Evolutionary conservation across 106 monocot species (phyloP), one percentile per base, ranked within the genome.

Genomic region (Platanthera zijinensis): DNA sequence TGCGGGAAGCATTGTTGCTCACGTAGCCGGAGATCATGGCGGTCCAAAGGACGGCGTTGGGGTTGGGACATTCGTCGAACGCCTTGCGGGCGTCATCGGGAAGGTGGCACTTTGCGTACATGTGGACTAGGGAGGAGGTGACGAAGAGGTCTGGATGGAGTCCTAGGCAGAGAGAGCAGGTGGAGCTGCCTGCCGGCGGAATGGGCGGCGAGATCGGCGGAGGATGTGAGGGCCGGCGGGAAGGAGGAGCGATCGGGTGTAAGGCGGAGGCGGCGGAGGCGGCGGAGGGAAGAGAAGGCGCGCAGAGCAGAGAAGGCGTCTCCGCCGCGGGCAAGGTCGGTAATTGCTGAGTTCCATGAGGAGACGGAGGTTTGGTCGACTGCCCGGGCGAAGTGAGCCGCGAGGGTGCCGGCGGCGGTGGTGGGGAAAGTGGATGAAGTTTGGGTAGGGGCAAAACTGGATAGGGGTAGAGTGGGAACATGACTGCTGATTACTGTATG

Each of bases 291-390:
- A 71, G 82, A 73, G 85, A 92, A 95, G 57, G 95, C 84, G 22
- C 61, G 61, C 57, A 95, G 85, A 21, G 95, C 82, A 3, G 78
- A 84, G 61, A 9, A 0, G 62, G 78, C 68, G 64, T 92, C 82
- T 68, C 89, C 89, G 77, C 85, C 77, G 52, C 83, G 78, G 72
- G 86, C 80, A 74, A 95, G 88, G 56, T 92, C 90, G 78, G 89
- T 78, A 80, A 95, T 92, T 57, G 84, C 84, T 74, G 84, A 49
- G 79, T 84, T 86, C 95, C 95, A 95, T 63, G 95, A 92, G 52
- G 74, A 25, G 79, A 83, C 69, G 50, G 92, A 88, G 84, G 75
- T 76, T 18, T 59, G 53, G 59, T 86, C 77, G 75, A 92, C 76
- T 64, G 80, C 63, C 30, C 87, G 89, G 77, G 75, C 39, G 82